Base-by-base conservation (phyloP, 1,284 basidiomycete genomes). In the Ceratorhiza oryzae-sativae region DNA sequence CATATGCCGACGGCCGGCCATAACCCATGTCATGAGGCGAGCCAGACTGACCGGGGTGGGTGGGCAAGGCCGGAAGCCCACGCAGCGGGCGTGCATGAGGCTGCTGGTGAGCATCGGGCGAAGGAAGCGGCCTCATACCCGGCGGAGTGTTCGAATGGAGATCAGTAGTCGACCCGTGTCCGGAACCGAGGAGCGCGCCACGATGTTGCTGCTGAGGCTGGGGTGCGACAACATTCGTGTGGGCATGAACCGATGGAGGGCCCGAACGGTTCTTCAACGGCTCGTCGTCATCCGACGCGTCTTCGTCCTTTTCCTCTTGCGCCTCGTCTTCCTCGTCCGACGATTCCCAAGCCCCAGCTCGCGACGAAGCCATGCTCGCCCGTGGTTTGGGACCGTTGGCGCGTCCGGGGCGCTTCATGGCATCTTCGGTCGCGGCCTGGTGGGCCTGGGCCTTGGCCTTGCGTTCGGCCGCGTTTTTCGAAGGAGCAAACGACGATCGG, bases 271-370 rank as follows among this genome's bases (percentile, higher is more conserved):
- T 63, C 20, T 25, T 23, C 18, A 70, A 25, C 13, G 80, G 83
- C 65, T 85, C 85, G 1, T 78, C 83, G 75, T 90, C 90, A 62
- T 85, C 85, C 1, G 78, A 83, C 75, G 90, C 90, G 0, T 88
- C 89, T 76, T 89, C 88, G 8, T 83, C 88, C 27, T 88, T 88
- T 0, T 87, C 86, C 5, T 91, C 87, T 12, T 92, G 91, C 3
- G 93, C 92, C 12, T 92, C 91, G 1, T 91, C 90, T 30, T 92
- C 91, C 76, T 92, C 90, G 74, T 88, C 89, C 73, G 90, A 92
- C 76, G 89, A 88, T 72, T 86, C 86, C 90, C 90, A 91, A n/a
- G 83, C 86, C 23, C 84, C 84, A n/a, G 76, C 77, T 72, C 78
- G 81, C 61, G 80, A 77, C 77, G 80, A 83, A 72, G 82, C 80